phyloP scores from a whole-genome alignment of 1,284 basidiomycete genomes.

The Mycena sp. region DNA sequence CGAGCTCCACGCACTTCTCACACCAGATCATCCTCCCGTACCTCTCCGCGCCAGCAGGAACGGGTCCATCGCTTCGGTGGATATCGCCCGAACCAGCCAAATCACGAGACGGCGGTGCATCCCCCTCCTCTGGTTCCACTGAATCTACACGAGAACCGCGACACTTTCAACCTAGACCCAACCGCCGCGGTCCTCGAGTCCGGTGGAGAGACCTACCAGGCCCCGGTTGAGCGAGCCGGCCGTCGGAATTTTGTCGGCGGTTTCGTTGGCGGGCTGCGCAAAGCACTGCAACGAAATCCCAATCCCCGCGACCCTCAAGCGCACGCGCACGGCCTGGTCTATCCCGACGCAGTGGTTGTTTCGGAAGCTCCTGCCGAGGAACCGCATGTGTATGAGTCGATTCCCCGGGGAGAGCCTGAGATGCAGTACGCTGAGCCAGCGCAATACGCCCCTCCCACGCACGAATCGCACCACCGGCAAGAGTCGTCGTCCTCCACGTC shows the following conservation, averaged over 20 bases:
- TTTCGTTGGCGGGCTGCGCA: slow-evolving; percentile 17
- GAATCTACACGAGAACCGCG: slow-evolving; percentile 10
- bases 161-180: slow-evolving; percentile 18
- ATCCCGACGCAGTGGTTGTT: slow-evolving; percentile 23
- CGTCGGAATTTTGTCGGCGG: slow-evolving; percentile 18
- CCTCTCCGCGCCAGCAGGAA: slow-evolving; percentile 24
- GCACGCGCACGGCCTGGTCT: not conserved
- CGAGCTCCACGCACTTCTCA: slow-evolving; percentile 21
- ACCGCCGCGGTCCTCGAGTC: slow-evolving; percentile 11
- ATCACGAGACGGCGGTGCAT: not conserved
- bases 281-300: slow-evolving; percentile 12
- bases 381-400: slow-evolving; percentile 17
- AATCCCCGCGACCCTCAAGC: not conserved
- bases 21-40: slow-evolving; percentile 23
- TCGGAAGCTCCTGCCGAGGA: slow-evolving; percentile 15
- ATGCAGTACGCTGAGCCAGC: not conserved
- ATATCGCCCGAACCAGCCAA: slow-evolving; percentile 4
- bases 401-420: slow-evolving; percentile 11
- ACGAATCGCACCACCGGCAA: slow-evolving; percentile 14
- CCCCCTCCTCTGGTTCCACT: slow-evolving; percentile 1
- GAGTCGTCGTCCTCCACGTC: slow-evolving; percentile 19
- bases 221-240: slow-evolving; percentile 14
- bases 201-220: slow-evolving; percentile 21
- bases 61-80: slow-evolving; percentile 15
- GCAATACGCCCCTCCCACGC: not conserved